Conservation (phyloP, 805 yeast species). For the Saccharomycopsis microspora region DNA sequence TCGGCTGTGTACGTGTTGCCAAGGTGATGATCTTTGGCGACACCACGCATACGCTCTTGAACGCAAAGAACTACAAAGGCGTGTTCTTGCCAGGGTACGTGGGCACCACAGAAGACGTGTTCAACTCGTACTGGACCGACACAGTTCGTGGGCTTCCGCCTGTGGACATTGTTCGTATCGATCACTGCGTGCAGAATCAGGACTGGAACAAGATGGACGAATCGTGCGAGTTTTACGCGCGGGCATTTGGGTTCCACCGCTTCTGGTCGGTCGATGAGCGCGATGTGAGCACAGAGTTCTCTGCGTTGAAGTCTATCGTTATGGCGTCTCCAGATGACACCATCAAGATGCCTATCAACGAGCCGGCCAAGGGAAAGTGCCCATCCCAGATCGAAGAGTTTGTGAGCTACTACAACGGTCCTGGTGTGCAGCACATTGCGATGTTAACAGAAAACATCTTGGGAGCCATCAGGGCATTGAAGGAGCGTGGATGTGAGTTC, state of each 20-base stretch:
- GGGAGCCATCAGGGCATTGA: slow-evolving; percentile 40
- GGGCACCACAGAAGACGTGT: slow-evolving; percentile 1
- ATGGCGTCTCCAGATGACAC: slow-evolving; percentile 58
- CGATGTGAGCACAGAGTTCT: slow-evolving; percentile 56
- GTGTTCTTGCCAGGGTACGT: slow-evolving; percentile 41
- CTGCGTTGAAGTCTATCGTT: slow-evolving; percentile 64
- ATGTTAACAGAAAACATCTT: slow-evolving; percentile 52
- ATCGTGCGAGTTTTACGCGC: slow-evolving; percentile 49
- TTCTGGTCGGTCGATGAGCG: slow-evolving; percentile 81
- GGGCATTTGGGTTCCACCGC: slow-evolving; percentile 59
- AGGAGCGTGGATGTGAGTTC: slow-evolving; percentile 57
- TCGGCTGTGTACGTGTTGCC: slow-evolving; percentile 45
- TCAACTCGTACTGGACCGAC: background rate
- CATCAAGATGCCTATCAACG: slow-evolving; percentile 70
- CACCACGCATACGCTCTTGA: slow-evolving; percentile 56
- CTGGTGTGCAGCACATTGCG: slow-evolving; percentile 83
- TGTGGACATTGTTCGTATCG: slow-evolving; percentile 37
- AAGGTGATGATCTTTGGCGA: slow-evolving; percentile 46
- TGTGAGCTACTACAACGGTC: slow-evolving; percentile 60
- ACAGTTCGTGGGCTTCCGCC: slow-evolving; percentile 21
- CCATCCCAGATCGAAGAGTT: slow-evolving; percentile 79
- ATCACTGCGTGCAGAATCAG: slow-evolving; percentile 76
- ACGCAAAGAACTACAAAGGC: slow-evolving; percentile 27
- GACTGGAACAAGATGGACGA: slow-evolving; percentile 54
- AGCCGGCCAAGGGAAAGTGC: slow-evolving; percentile 60